Base-by-base conservation (phyloP, 177 flowering plant genomes). In the Telopea speciosissima region DNA sequence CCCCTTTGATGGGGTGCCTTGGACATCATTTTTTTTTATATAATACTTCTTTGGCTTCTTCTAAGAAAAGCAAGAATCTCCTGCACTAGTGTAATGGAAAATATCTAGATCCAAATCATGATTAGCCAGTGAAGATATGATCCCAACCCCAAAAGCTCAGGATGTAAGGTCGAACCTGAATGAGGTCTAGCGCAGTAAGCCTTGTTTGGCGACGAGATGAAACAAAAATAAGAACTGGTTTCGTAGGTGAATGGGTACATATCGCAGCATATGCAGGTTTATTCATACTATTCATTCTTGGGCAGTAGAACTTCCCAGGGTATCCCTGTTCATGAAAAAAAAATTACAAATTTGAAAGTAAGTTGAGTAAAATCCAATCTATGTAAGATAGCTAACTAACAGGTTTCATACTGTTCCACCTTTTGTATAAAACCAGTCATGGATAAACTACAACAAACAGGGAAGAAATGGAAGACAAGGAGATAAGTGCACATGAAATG, bases 281-380 rank as follows among this genome's bases (percentile, higher is more conserved):
- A 60, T 95, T 95, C 98, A 95, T 95, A 82, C 97, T 92, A 80
- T 91, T 95, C 99, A 93, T 93, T 80, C 99, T 83, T 52, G 99
- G 99, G 78, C 97, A 90, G 80, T 95, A 95, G 75, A 77, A 92
- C 82, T 95, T 95, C 77, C 99, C 99, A 13, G 99, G 99, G 74
- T 95, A 92, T 69, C 99, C 97, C 97, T 95, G 90, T 76, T 67
- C 58, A 76, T 19, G 28, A 61, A 59, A 68, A 49, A 12, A 3
- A 33, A 4, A 22, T 26, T 44, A 24, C 26, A 65, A 62, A 21
- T 11, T 49, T 10, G n/a, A 23, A 19, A 26, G 40, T 10, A 63
- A 63, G 45, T 62, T 19, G 16, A 45, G 4, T 31, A 24, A 25
- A 23, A 62, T 36, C n/a, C 11, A 36, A 69, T 24, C 33, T 10